Percentiles rank a stretch among this genome's conserved stretches.
phyloP scores from a whole-genome alignment of 495 filamentous ascomycete species.

The Amniculicola lignicola region DNA sequence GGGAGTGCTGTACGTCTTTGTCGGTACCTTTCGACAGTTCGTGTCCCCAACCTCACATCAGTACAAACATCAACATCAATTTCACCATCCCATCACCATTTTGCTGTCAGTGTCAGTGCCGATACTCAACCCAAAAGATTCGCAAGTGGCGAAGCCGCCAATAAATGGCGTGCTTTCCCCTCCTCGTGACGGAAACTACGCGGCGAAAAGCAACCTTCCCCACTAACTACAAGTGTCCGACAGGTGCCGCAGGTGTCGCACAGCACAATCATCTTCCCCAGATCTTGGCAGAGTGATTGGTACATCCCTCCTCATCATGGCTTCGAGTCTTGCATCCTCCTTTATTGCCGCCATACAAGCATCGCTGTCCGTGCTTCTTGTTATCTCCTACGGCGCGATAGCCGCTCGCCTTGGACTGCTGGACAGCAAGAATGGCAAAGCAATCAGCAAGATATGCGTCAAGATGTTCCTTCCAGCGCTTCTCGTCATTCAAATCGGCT shows the following conservation, averaged over 20 bases:
- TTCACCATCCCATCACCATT: too few species aligned
- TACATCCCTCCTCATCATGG: slow-evolving; percentile 6
- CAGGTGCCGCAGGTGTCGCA: neutral
- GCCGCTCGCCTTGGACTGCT: slow-evolving; percentile 56
- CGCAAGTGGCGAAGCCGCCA: slow-evolving; percentile 5
- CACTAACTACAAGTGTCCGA: neutral
- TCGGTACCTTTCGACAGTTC: too few species aligned
- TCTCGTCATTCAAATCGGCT: slow-evolving; percentile 61
- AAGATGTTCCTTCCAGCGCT: slow-evolving; percentile 65
- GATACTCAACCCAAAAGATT: too few species aligned
- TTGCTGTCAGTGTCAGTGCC: too few species aligned
- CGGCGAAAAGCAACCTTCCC: slow-evolving; percentile 13
- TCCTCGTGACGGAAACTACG: slow-evolving; percentile 16
- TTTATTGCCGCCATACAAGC: slow-evolving; percentile 69
- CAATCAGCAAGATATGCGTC: slow-evolving; percentile 62
- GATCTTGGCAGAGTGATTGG: neutral
- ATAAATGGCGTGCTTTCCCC: slow-evolving; percentile 23
- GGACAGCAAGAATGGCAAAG: slow-evolving; percentile 50
- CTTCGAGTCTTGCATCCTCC: slow-evolving; percentile 39
- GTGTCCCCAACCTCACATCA: too few species aligned
- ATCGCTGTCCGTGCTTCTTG: slow-evolving; percentile 62
- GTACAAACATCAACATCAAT: too few species aligned
- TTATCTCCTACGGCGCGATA: slow-evolving; percentile 58
- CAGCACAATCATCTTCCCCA: neutral
- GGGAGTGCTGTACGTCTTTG: too few species aligned